phyloP scores from a whole-genome alignment of 2,329 filamentous ascomycete genomes.

The Colletotrichum higginsianum region DNA sequence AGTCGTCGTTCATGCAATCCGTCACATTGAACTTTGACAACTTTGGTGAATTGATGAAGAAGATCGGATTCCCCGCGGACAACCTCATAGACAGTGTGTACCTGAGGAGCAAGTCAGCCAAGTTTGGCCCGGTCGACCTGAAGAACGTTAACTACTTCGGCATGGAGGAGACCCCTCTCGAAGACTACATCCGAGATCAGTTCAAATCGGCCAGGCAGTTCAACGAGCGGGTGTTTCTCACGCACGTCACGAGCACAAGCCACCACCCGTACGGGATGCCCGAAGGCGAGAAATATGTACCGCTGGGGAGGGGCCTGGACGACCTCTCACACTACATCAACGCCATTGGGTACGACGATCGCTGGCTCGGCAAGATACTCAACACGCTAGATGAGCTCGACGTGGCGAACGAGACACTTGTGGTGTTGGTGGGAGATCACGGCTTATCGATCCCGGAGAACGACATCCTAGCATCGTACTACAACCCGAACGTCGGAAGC shows the following conservation, averaged over 20 bases:
- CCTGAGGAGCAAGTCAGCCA: slow-evolving; percentile 6
- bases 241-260: slow-evolving; percentile 54
- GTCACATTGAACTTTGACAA: slow-evolving; percentile 43
- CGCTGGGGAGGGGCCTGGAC: slow-evolving; percentile 27
- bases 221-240: slow-evolving; percentile 52
- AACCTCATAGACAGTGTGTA: not conserved
- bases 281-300: slow-evolving; percentile 25
- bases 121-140: slow-evolving; percentile 24
- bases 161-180: slow-evolving; percentile 57
- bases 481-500: slow-evolving; percentile 60
- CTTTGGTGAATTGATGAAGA: slow-evolving; percentile 14
- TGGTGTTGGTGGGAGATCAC: slow-evolving; percentile 62
- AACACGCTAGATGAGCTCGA: slow-evolving; percentile 58
- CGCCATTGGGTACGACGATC: slow-evolving; percentile 56
- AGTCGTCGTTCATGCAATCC: slow-evolving; percentile 42
- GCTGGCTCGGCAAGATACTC: slow-evolving; percentile 56
- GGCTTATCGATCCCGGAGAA: slow-evolving; percentile 60
- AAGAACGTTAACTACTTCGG: slow-evolving; percentile 59
- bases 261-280: slow-evolving; percentile 53
- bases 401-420: slow-evolving; percentile 60
- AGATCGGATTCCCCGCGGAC: not conserved
- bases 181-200: slow-evolving; percentile 50
- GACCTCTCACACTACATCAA: slow-evolving; percentile 59
- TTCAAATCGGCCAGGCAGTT: slow-evolving; percentile 46
- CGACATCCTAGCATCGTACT: slow-evolving; percentile 55